These are phyloP conservation scores for Ogataea nakhonphanomensis DNA, from an alignment of 805 yeast species.

Conservation along the genomic window DNA sequence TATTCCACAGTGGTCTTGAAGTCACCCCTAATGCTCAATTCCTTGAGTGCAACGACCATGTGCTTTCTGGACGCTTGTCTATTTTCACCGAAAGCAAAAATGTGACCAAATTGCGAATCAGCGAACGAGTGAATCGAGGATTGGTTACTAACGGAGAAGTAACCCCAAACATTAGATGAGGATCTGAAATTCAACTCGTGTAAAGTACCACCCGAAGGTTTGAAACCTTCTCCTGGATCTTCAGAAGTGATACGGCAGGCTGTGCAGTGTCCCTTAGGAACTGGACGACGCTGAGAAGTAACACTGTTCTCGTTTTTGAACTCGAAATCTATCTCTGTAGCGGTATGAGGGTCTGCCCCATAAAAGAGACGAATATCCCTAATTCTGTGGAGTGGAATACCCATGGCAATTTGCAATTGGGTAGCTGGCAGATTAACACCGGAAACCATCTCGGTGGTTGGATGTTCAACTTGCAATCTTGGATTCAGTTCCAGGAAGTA, in stretches of 20 bases:
- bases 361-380: slow-evolving; percentile 88
- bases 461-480: slow-evolving; percentile 99
- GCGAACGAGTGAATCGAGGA: slow-evolving; percentile 97
- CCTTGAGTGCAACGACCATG: slow-evolving; percentile 98
- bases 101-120: slow-evolving; percentile 98
- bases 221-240: slow-evolving; percentile 99
- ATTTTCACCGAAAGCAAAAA: slow-evolving; percentile 97
- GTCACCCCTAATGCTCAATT: slow-evolving; percentile 95
- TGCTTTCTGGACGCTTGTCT: slow-evolving; percentile 97
- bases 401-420: slow-evolving; percentile 98
- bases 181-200: slow-evolving; percentile 97
- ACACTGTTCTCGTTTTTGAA: slow-evolving; percentile 70
- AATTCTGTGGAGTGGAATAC: slow-evolving; percentile 94
- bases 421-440: slow-evolving; percentile 99
- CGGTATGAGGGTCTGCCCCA: slow-evolving; percentile 93
- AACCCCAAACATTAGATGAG: slow-evolving; percentile 98
- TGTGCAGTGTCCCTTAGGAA: slow-evolving; percentile 97
- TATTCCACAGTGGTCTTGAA: slow-evolving; percentile 98
- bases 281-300: slow-evolving; percentile 83
- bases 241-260: slow-evolving; percentile 99
- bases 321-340: slow-evolving; percentile 87
- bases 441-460: slow-evolving; percentile 98
- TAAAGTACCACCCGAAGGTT: slow-evolving; percentile 95
- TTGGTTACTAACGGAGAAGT: slow-evolving; percentile 93
- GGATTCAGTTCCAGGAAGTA: slow-evolving; percentile 97